Evolutionary conservation across 108 stramenopile species (phyloP), one percentile per base, ranked within the genome.

Genomic region (Chaetoceros tenuissimus): DNA sequence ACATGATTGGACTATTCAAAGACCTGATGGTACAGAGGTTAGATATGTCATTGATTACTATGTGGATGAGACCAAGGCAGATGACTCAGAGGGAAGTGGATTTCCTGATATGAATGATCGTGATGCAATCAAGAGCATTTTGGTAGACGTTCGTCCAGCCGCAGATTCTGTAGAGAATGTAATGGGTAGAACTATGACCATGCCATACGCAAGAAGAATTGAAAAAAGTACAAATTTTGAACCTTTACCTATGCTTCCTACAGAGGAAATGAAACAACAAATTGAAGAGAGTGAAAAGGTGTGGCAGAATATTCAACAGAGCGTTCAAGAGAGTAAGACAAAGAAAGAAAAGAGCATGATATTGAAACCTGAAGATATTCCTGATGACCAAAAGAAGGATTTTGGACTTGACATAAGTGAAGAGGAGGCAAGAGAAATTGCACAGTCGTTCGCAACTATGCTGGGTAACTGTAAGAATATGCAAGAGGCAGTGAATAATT

Each of bases 11-110:
- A 90, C 95, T 2, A 73, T 89, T 3, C 61, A 72, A 1, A 56
- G 74, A 5, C 57, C 49, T 28, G 78, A 92, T 64, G 88, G 92
- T 24, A 74, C 58, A 0, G 73, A 66, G 16, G 87, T 95, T 5
- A 89, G 97, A 7, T 99, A 99, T 62, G 80, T 99, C 24, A 97
- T 99, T 75, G 99, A 99, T 68, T 99, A 98, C 64, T 99, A 99
- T 64, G 86, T 94, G 62, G 95, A 97, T 53, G 96, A 94, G 46
- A 75, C 73, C 0, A 50, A 55, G 23, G 85, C 81, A 2, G 64
- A 31, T 2, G 79, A 78, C 0, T 59, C 63, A 1, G 68, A 57
- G 28, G 74, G 69, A 20, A 67, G 69, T 10, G 74, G 62, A 24
- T 64, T 78, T 61, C 90, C 92, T 25, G 58, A 55, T 20, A 58